Percentiles rank a stretch among this genome's conserved stretches.
Evolutionary conservation across 306 rosid genomes (phyloP).

Genomic region (Trifolium fragiferum): DNA sequence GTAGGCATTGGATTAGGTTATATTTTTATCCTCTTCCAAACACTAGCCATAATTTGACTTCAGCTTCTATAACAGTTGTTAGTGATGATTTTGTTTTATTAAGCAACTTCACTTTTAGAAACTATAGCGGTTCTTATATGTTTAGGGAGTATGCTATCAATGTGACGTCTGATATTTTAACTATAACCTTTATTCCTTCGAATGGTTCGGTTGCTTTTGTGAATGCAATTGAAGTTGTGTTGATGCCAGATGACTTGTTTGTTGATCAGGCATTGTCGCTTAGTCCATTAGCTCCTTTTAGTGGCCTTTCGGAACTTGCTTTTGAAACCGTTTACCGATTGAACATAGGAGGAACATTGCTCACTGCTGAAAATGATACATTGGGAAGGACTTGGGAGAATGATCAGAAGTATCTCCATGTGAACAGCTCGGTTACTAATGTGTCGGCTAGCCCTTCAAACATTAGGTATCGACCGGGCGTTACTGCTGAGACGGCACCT

Average conservation of each 20-base stretch:
- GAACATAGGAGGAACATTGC: constrained; percentile 85
- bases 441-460: constrained; percentile 62
- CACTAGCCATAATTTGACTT: constrained; percentile 55
- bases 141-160: constrained; percentile 85
- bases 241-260: constrained; percentile 73
- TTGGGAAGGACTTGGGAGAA: constrained; percentile 92
- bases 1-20: constrained; percentile 89
- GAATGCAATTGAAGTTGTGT: constrained; percentile 94
- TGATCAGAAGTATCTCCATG: constrained; percentile 81
- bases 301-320: constrained; percentile 69
- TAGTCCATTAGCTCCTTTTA: constrained; percentile 65
- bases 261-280: constrained; percentile 76
- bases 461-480: constrained; percentile 59
- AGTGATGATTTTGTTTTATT: constrained; percentile 82
- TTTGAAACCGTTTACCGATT: constrained; percentile 84
- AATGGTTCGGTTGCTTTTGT: constrained; percentile 79
- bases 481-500: constrained; percentile 81
- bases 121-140: constrained; percentile 70
- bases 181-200: constrained; percentile 70
- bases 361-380: constrained; percentile 80
- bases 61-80: constrained; percentile 73
- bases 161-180: constrained; percentile 67
- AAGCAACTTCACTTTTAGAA: constrained; percentile 71
- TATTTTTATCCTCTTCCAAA: constrained; percentile 70
- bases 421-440: constrained; percentile 71